Base-by-base conservation (phyloP, 352 stramenopile genomes). In the Salisapilia sapeloensis region DNA sequence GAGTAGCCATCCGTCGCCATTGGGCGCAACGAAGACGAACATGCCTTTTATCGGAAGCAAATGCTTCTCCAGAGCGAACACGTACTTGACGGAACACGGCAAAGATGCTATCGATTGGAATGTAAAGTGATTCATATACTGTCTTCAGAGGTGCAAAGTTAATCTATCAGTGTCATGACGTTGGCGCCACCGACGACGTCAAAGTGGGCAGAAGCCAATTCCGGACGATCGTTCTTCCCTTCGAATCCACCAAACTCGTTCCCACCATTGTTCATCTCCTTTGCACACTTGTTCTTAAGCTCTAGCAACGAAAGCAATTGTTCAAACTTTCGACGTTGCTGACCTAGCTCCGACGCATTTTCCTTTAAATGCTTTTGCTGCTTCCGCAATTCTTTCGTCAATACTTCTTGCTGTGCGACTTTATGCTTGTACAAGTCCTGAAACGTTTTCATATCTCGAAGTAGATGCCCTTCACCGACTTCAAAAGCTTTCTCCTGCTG, bases 1-100 rank as follows among this genome's bases (percentile, higher is more conserved):
- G 67, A 82, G 71, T 46, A 92, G 67, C 13, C 89, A 97, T 48
- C 90, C 89, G 12, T 97, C 89, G 38, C 93, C 93, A 12, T 61
- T 98, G 9, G 89, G 82, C 6, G 93, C 93, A 2, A 96, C 70
- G n/a, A 97, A 97, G 61, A 97, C 92, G 2, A 84, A 75, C 24
- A 46, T 63, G 31, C 94, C 94, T 2, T 99, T 99, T 58, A 82
- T 97, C 33, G 91, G 92, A 31, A 96, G 79, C 28, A 83, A 76
- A 42, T 98, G 72, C 39, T 93, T 93, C 44, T 90, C 76, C 27
- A 59, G 59, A 35, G 66, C 76, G 40, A 93, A 93, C 33, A 55
- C 39, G 26, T 89, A 86, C 39, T 52, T 93, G 16, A 43, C 56
- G 40, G 35, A 75, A 33, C 50, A 87, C 36, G 69, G 63, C 33